These are phyloP conservation scores for Chaetoceros tenuissimus DNA, from an alignment of 108 stramenopile species.

Conservation along the genomic window DNA sequence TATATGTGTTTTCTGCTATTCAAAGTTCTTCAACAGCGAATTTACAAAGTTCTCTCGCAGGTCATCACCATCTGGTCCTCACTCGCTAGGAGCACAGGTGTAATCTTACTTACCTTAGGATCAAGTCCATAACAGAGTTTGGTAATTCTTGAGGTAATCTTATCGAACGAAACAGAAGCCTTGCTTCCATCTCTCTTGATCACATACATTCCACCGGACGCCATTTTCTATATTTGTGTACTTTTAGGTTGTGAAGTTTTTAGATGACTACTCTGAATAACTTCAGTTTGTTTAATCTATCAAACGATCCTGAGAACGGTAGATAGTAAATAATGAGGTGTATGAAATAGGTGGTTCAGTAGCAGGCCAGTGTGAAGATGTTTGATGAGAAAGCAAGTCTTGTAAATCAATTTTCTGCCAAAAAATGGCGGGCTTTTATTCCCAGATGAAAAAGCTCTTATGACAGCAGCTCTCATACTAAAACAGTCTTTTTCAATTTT, in stretches of 20 bases:
- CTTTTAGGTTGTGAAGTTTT: background rate
- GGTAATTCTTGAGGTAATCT: conserved; percentile 93
- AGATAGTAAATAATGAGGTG: background rate
- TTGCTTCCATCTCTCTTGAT: conserved; percentile 90
- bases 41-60: background rate
- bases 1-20: background rate
- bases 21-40: background rate
- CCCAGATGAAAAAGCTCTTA: too few relatives aligned
- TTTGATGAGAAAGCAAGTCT: background rate
- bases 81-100: background rate
- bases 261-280: background rate
- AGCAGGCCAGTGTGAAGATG: background rate
- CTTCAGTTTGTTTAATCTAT: too few relatives aligned
- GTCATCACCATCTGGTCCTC: background rate
- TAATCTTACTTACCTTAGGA: conserved; percentile 51
- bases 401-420: too few relatives aligned
- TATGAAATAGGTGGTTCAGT: background rate
- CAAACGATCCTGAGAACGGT: background rate
- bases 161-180: conserved; percentile 96
- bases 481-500: too few relatives aligned
- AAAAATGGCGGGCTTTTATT: too few relatives aligned
- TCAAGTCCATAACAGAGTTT: conserved; percentile 97
- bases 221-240: background rate
- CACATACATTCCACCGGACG: conserved; percentile 64
- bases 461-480: too few relatives aligned